Evolutionary conservation across 2,329 filamentous ascomycete genomes (phyloP).

Genomic region (Aureobasidium sp.): DNA sequence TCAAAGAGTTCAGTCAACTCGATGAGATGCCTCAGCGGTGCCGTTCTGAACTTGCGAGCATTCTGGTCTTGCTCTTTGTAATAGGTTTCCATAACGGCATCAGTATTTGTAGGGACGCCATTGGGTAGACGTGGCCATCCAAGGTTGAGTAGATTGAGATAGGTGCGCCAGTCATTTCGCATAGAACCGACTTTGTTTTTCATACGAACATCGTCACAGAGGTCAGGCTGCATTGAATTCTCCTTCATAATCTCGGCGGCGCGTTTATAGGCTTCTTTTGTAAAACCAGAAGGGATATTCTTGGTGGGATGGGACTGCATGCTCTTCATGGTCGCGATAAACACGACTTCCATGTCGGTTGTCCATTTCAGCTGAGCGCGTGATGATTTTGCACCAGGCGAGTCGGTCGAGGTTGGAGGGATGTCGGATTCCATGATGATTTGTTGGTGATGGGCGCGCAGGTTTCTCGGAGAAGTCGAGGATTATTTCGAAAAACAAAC

Average conservation of each 20-base stretch:
- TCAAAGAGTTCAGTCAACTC: constrained; percentile 4
- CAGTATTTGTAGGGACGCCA: neutral
- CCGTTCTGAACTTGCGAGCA: neutral
- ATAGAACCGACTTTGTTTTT: constrained; percentile 7
- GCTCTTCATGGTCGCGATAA: neutral
- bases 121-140: neutral
- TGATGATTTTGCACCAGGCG: neutral
- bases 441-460: neutral
- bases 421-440: neutral
- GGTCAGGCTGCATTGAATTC: neutral
- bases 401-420: neutral
- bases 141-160: neutral
- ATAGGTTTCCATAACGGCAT: neutral
- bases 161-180: constrained; percentile 1
- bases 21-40: neutral
- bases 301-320: neutral
- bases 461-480: neutral
- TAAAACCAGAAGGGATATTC: neutral
- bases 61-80: constrained; percentile 2
- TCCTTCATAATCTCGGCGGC: constrained; percentile 7
- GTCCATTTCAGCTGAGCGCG: constrained; percentile 10
- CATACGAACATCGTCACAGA: constrained; percentile 1
- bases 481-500: neutral
- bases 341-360: neutral
- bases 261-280: constrained; percentile 5